A percentile compares a stretch with the other conserved stretches of the same genome.
phyloP scores from a whole-genome alignment of 2,329 filamentous ascomycete genomes.

The Leptographium procerum region DNA sequence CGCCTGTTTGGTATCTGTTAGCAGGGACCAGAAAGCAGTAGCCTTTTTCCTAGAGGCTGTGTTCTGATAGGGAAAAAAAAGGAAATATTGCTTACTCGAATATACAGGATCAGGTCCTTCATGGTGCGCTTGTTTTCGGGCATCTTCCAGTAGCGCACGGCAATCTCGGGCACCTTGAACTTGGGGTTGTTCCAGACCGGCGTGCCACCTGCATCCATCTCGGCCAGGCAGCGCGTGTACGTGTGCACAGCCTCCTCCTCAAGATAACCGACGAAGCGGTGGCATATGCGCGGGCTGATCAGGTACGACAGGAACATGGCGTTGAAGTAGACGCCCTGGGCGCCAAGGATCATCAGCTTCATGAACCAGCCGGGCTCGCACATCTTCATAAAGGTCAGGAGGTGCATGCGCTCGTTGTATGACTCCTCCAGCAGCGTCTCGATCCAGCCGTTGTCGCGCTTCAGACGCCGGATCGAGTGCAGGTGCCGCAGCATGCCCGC shows the following conservation, averaged over 20 bases:
- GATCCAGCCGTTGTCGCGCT: slow-evolving; percentile 94
- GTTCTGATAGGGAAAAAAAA: no score
- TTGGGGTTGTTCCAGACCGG: slow-evolving; percentile 64
- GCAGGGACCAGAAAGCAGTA: not conserved
- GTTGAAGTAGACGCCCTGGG: slow-evolving; percentile 96
- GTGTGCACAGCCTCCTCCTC: slow-evolving; percentile 96
- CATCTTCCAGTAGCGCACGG: slow-evolving; percentile 88
- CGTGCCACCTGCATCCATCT: slow-evolving; percentile 74
- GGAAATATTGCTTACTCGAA: slow-evolving; percentile 55
- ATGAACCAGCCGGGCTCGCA: slow-evolving; percentile 73
- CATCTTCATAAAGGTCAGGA: slow-evolving; percentile 76
- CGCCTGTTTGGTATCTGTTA: slow-evolving; percentile 5
- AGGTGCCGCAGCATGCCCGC: slow-evolving; percentile 89
- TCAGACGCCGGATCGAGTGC: slow-evolving; percentile 70
- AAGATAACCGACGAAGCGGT: slow-evolving; percentile 92
- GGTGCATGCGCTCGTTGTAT: slow-evolving; percentile 89
- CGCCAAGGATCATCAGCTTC: slow-evolving; percentile 79
- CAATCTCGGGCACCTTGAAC: slow-evolving; percentile 76
- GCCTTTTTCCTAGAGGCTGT: no score
- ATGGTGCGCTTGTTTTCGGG: slow-evolving; percentile 73
- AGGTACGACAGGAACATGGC: slow-evolving; percentile 83
- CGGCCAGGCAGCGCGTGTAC: slow-evolving; percentile 79
- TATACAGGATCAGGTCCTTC: slow-evolving; percentile 77
- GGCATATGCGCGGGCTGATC: slow-evolving; percentile 73
- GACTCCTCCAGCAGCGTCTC: slow-evolving; percentile 82